These are phyloP conservation scores for Linaria vulgaris DNA, from an alignment of 257 asterid species.

Conservation along the genomic window DNA sequence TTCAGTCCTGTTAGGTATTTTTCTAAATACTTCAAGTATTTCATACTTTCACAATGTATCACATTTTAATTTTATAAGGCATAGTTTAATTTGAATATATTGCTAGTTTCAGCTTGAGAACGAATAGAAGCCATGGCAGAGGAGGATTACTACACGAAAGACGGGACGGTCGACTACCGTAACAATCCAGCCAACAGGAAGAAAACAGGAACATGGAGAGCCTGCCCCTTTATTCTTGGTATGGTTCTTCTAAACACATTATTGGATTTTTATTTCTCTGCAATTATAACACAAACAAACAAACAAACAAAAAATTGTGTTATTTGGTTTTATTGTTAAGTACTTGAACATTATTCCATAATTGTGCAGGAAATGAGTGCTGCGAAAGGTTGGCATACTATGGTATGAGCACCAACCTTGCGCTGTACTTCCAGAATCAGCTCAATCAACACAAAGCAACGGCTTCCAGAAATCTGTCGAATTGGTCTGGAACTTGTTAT, in stretches of 20 bases:
- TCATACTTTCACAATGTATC: too few species aligned
- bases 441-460: slow-evolving; percentile 54
- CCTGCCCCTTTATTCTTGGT: slow-evolving; percentile 47
- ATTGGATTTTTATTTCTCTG: too few species aligned
- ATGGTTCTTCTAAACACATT: background rate
- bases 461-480: slow-evolving; percentile 59
- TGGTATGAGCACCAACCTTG: slow-evolving; percentile 67
- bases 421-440: slow-evolving; percentile 45
- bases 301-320: background rate
- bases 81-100: background rate
- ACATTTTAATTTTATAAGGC: too few species aligned
- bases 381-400: slow-evolving; percentile 74
- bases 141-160: slow-evolving; percentile 62
- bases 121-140: slow-evolving; percentile 33
- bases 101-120: background rate
- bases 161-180: slow-evolving; percentile 66
- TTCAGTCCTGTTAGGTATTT: too few species aligned
- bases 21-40: too few species aligned
- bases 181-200: slow-evolving; percentile 64
- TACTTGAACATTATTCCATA: too few species aligned
- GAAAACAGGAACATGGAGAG: slow-evolving; percentile 73
- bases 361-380: slow-evolving; percentile 54
- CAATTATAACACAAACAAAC: too few species aligned
- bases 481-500: slow-evolving; percentile 82
- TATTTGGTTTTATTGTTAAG: background rate